Evolutionary conservation across 306 rosid species (phyloP).

Genomic region (Abrus precatorius): DNA sequence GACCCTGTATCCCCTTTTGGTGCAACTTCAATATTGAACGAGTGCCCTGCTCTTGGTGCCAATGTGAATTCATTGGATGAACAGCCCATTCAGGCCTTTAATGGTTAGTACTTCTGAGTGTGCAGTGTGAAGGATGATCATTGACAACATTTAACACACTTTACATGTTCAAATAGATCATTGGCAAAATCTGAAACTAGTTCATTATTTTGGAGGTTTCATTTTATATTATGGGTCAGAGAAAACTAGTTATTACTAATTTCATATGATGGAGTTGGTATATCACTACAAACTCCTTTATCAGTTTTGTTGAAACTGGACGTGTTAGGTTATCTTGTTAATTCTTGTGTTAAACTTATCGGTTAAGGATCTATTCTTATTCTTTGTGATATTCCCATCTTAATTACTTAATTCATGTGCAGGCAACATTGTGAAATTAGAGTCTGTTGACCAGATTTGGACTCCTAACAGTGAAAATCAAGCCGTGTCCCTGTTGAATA

Average conservation of each 20-base stretch:
- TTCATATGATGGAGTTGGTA: constrained; percentile 15
- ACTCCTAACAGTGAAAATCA: constrained; percentile 59
- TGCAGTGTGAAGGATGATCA: constrained; percentile 23
- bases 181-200: constrained; percentile 21
- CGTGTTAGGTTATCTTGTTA: constrained; percentile 19
- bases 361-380: not conserved
- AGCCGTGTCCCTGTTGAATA: constrained; percentile 37
- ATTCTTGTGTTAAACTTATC: not conserved
- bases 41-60: constrained; percentile 66
- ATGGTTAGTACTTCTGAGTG: constrained; percentile 65
- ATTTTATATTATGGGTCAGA: not conserved
- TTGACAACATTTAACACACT: not conserved
- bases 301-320: constrained; percentile 3
- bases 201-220: constrained; percentile 21
- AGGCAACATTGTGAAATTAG: constrained; percentile 72
- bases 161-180: constrained; percentile 5
- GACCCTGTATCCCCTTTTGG: constrained; percentile 76
- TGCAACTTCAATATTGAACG: constrained; percentile 69
- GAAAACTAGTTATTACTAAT: not conserved
- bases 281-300: not conserved
- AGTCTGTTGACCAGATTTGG: constrained; percentile 63
- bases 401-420: constrained; percentile 43
- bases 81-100: constrained; percentile 56
- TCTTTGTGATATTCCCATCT: not conserved
- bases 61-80: constrained; percentile 73